Evolutionary conservation across 768 basidiomycete genomes (phyloP).

Genomic region (Pulveroboletus sp.): DNA sequence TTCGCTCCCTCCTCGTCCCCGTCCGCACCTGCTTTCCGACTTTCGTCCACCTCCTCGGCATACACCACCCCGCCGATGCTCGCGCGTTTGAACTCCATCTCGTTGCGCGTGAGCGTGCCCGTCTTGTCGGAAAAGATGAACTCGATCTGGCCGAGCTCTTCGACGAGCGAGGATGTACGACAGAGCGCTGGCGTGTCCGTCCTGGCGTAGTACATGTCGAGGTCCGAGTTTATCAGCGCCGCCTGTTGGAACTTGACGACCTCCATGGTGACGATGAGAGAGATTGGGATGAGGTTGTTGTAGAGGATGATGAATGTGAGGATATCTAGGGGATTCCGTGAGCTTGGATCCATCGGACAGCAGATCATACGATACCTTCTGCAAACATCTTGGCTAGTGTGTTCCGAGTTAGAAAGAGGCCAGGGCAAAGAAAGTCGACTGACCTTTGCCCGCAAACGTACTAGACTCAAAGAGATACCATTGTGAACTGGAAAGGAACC

Average conservation of each 20-base stretch:
- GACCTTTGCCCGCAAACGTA: constrained; percentile 62
- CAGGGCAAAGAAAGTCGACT: constrained; percentile 14
- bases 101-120: constrained; percentile 92
- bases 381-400: constrained; percentile 67
- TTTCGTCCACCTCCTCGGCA: constrained; percentile 87
- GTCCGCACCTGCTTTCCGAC: constrained; percentile 57
- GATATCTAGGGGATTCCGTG: constrained; percentile 57
- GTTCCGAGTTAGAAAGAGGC: neutral
- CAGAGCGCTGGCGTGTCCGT: constrained; percentile 97
- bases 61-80: constrained; percentile 87
- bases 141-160: constrained; percentile 97
- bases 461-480: constrained; percentile 83
- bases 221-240: constrained; percentile 92
- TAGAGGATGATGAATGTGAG: constrained; percentile 98
- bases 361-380: constrained; percentile 53
- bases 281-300: constrained; percentile 99
- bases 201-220: constrained; percentile 95
- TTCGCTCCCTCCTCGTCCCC: constrained; percentile 37
- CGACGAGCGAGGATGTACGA: constrained; percentile 96
- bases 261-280: constrained; percentile 99
- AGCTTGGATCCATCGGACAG: neutral
- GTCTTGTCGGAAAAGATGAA: constrained; percentile 96
- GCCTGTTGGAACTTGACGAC: constrained; percentile 99
- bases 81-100: constrained; percentile 95
- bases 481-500: constrained; percentile 82